Percentiles rank a stretch among this genome's conserved stretches.
Conservation (phyloP, 75 land plant genomes). For the Pseudotsuga menziesii region DNA sequence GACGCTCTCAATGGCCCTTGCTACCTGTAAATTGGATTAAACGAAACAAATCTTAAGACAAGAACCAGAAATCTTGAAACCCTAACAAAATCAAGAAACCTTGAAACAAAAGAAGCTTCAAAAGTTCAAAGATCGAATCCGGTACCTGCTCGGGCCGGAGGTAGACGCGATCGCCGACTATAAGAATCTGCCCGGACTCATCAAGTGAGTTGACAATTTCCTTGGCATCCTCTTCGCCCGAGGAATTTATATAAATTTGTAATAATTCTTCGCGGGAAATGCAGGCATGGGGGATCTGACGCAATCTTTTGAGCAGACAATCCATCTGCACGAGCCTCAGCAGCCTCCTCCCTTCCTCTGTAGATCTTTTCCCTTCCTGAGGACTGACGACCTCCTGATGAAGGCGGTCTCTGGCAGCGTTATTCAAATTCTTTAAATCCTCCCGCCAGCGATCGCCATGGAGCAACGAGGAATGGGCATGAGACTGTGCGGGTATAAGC, state of each 20-base stretch:
- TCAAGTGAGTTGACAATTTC: constrained; percentile 44
- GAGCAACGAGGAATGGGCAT: too few relatives aligned
- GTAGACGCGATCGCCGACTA: constrained; percentile 52
- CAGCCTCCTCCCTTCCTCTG: constrained; percentile 4
- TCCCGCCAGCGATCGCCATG: too few relatives aligned
- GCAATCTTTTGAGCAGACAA: constrained; percentile 31
- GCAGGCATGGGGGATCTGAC: constrained; percentile 15
- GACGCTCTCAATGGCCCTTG: constrained; percentile 44
- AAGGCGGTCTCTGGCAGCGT: too few relatives aligned
- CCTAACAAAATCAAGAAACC: background rate
- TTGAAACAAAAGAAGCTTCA: background rate
- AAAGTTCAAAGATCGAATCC: background rate
- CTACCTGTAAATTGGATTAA: constrained; percentile 39
- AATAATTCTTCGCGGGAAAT: constrained; percentile 48
- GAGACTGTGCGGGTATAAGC: too few relatives aligned
- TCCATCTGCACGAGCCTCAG: constrained; percentile 40
- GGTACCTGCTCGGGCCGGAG: constrained; percentile 69
- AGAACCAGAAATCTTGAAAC: background rate
- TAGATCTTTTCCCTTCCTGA: too few relatives aligned
- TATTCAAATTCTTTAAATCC: too few relatives aligned
- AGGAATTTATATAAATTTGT: constrained; percentile 17
- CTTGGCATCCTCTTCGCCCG: background rate
- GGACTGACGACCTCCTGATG: background rate
- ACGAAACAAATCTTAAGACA: background rate
- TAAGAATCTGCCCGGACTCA: constrained; percentile 59